Evolutionary conservation across 139 green algal species (phyloP).

Genomic region (Ulvella scutata): DNA sequence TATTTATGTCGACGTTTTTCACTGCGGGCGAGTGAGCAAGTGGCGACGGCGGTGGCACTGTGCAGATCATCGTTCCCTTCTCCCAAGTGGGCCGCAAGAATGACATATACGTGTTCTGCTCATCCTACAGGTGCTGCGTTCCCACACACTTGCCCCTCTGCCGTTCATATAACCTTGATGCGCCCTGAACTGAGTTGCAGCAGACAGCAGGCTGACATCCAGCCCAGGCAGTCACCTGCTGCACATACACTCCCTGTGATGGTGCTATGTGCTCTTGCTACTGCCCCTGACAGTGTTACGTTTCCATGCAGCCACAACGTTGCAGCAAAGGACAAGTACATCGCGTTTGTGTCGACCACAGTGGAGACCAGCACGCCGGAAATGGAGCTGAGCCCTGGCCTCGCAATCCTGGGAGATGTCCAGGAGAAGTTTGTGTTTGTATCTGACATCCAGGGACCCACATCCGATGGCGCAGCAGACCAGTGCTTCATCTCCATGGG

Average conservation of each 20-base stretch:
- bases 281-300: too few species aligned
- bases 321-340: conserved; percentile 72
- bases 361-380: conserved; percentile 70
- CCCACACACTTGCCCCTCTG: too few species aligned
- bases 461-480: conserved; percentile 57
- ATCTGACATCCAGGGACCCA: conserved; percentile 61
- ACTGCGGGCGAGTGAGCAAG: too few species aligned
- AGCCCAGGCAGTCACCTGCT: background rate
- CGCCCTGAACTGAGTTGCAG: too few species aligned
- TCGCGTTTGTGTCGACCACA: conserved; percentile 94
- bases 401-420: conserved; percentile 80
- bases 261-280: background rate
- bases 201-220: too few species aligned
- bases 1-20: too few species aligned
- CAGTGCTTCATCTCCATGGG: conserved; percentile 77
- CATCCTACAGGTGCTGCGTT: conserved; percentile 58
- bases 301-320: conserved; percentile 75
- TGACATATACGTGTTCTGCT: conserved; percentile 99
- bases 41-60: too few species aligned
- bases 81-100: conserved; percentile 73
- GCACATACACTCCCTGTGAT: background rate
- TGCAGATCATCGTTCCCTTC: conserved; percentile 96
- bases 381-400: conserved; percentile 42
- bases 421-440: conserved; percentile 90
- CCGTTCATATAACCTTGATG: too few species aligned